Evolutionary conservation across 352 stramenopile species (phyloP).

Genomic region (Phytophthora podocarpi): DNA sequence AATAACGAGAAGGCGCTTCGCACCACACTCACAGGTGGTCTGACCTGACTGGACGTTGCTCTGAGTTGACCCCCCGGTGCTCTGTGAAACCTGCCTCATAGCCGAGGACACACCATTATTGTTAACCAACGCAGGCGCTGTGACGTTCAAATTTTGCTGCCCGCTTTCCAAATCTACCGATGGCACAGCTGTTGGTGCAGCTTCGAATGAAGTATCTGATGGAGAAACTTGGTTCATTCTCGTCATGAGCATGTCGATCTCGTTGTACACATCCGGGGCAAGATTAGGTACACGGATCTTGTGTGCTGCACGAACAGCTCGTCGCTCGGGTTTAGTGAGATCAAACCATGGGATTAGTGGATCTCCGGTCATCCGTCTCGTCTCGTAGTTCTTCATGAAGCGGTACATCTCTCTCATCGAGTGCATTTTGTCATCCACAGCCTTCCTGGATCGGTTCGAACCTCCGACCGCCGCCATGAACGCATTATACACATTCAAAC

Average conservation of each 20-base stretch:
- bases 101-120: neutral
- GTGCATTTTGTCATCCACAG: conserved; percentile 78
- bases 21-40: conserved; percentile 24
- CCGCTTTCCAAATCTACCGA: conserved; percentile 21
- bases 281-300: conserved; percentile 53
- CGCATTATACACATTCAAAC: conserved; percentile 57
- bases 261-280: conserved; percentile 42
- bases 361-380: conserved; percentile 24
- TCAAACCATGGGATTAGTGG: conserved; percentile 57
- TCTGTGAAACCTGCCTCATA: neutral
- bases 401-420: conserved; percentile 81
- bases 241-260: conserved; percentile 49
- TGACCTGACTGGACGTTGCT: conserved; percentile 18
- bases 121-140: conserved; percentile 8
- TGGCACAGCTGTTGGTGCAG: neutral
- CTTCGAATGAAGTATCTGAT: conserved; percentile 14
- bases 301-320: conserved; percentile 45
- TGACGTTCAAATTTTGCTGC: conserved; percentile 14
- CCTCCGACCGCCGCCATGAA: conserved; percentile 52
- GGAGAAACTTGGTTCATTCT: conserved; percentile 36
- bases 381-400: conserved; percentile 61
- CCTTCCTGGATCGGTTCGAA: conserved; percentile 60
- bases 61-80: neutral
- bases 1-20: conserved; percentile 23
- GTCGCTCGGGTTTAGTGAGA: conserved; percentile 52